Base-by-base conservation (phyloP, 805 yeast genomes). In the Saturnispora saitoi region DNA sequence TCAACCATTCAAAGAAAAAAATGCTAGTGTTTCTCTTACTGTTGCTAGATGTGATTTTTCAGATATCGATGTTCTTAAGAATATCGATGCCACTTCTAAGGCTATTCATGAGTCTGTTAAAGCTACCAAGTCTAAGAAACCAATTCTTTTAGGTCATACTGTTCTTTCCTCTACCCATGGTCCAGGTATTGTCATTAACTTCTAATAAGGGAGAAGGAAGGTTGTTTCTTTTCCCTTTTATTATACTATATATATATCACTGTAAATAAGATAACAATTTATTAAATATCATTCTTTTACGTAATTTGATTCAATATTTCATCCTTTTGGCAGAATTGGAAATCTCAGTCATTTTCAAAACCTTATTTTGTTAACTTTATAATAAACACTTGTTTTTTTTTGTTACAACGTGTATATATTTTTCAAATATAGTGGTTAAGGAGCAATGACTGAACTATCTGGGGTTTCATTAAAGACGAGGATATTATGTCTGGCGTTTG, bases 1-100 rank as follows among this genome's bases (percentile, higher is more conserved):
- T 37, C 72, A 80, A 58, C 82, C 87, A 15, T 88, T 86, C 73
- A 86, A 86, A 71, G 95, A 89, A 67, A 76, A 74, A 57, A 78
- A 75, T 39, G 71, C 73, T 41, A 71, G 72, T 52, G 70, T 89
- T 43, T 69, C 81, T 34, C 63, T 89, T 45, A 81, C 91, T 4
- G 76, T 90, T 26, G 96, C 87, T 3, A 80, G 83, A 60, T 83
- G 87, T 55, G 77, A 76, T 56, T 87, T 88, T 70, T 69, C 83
- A 19, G 96, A 90, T 63, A 71, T 73, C 50, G 89, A 90, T 60
- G 75, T 89, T 46, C 67, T 86, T 39, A 74, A 76, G 50, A 90
- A 90, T 64, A 72, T 89, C 47, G 67, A 77, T 39, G 81, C 83
- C 4, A 83, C 86, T 2, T 75, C 83, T 17, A 70, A 74, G 32